Evolutionary conservation across 2,329 filamentous ascomycete genomes (phyloP), one percentile per base, ranked within the genome.

Genomic region (Exophiala mesophila): DNA sequence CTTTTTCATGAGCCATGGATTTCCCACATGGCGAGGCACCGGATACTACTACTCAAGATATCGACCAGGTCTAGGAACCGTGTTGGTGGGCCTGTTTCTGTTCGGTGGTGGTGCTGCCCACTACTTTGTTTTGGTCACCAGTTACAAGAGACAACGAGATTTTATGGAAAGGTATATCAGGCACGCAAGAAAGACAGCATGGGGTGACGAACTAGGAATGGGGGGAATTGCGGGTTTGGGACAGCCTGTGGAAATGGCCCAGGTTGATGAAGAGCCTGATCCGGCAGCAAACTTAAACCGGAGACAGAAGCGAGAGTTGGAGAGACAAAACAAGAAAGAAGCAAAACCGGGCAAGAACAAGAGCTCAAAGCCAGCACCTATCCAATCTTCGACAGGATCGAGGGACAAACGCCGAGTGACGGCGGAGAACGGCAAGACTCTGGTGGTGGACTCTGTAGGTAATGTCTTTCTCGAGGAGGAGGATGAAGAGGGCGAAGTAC

Each of bases 21-120:
- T 98, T 71, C 92, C 92, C 21, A 80, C 79, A 42, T 98, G 92
- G 92, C 89, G 90, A 70, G 92, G 92, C 45, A 96, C 90, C 32
- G 90, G 92, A 50, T 98, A 98, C 76, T 98, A 97, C 76, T 98
- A 98, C 72, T 82, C 81, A 58, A 82, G 92, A 44, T 96, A 90
- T 75, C 80, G 92, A 15, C 92, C 92, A 2, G 92, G 92, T 6
- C 72, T 97, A 32, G 88, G 87, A 45, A 85, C 85, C 10, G 92
- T 95, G 33, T 66, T 97, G 38, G 48, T 83, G 18, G 89, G 90
- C 35, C 69, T 94, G 29, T 88, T 97, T 65, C 63, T 95, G 50
- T 78, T 87, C 39, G 78, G 85, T 38, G 90, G 89, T 44, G 92
- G 92, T 50, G 85, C 73, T 20, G 82, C 85, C 26, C 92, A 98